A percentile compares a stretch with the other conserved stretches of the same genome.
Evolutionary conservation across 306 rosid species (phyloP).

Genomic region (Lathyrus sativus): DNA sequence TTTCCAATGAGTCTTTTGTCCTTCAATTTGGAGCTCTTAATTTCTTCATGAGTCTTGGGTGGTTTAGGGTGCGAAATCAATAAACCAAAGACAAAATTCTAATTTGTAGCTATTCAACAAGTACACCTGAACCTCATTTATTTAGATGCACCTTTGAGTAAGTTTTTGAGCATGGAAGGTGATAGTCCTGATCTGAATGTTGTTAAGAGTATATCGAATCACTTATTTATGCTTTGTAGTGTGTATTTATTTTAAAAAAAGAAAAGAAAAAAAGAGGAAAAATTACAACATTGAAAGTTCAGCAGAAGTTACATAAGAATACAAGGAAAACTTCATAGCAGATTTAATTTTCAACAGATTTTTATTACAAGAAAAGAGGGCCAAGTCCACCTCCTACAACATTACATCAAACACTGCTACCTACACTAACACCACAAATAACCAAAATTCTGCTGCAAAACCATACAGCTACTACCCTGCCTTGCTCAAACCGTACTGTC

Average conservation of each 20-base stretch:
- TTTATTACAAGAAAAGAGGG: too few relatives aligned
- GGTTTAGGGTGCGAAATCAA: conserved; percentile 64
- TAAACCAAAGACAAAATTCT: conserved; percentile 48
- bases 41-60: conserved; percentile 61
- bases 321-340: too few relatives aligned
- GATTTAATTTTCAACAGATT: too few relatives aligned
- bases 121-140: conserved; percentile 23
- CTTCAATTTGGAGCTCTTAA: conserved; percentile 43
- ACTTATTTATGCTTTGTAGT: background rate
- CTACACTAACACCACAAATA: too few relatives aligned
- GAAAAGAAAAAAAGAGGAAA: too few relatives aligned
- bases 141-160: conserved; percentile 35
- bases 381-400: too few relatives aligned
- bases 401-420: too few relatives aligned
- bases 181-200: conserved; percentile 30
- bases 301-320: too few relatives aligned
- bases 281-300: too few relatives aligned
- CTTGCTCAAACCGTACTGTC: too few relatives aligned
- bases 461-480: too few relatives aligned
- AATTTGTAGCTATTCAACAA: conserved; percentile 27
- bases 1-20: conserved; percentile 47
- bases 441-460: too few relatives aligned
- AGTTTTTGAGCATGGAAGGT: conserved; percentile 39
- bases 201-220: conserved; percentile 15
- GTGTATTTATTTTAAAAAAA: background rate